Evolutionary conservation across 345 rosid genomes (phyloP), one percentile per base, ranked within the genome.

Genomic region (Diplotaxis tenuifolia): DNA sequence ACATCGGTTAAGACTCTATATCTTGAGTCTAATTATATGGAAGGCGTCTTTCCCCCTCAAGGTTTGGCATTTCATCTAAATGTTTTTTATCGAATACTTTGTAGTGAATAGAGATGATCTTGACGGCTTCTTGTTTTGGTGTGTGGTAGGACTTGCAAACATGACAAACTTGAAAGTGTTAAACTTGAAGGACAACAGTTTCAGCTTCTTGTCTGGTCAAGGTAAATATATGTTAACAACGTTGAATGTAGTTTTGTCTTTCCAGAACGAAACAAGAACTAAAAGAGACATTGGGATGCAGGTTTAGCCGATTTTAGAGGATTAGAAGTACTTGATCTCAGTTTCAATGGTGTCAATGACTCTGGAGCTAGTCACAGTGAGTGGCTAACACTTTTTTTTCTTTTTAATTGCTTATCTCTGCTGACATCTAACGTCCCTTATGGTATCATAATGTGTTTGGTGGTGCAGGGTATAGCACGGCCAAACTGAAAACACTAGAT

Each of bases 21-120:
- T 72, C 75, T 72, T 15, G 75, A 53, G 19, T 50, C 52, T 32
- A 62, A 72, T 50, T 31, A 72, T 25, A 32, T 72, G 75, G 75
- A 72, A 32, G 69, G 75, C 32, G 53, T 63, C 69, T 72, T 72
- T 27, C 75, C 75, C 54, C 60, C 68, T 23, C 11, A 32, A 62
- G 75, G 75, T 72, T 21, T 20, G 9, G 12, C 2, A 50, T 40
- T 40, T 40, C 40, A 15, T 57, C 73, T 57, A 11, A 6, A 23
- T 14, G 19, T 14, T 55, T 0, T 15, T 7, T 7, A 18, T 50
- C 19, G 61, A 21, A 5, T 54, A 1, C n/a, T n/a, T n/a, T 21
- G 0, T 21, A 25, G 3, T 25, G 21, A 32, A 2, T 55, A n/a
- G 65, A 27, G 65, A 70, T 70, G 47, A 47, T 59, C 2, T 59